Percentiles rank a stretch among this genome's conserved stretches.
phyloP scores from a whole-genome alignment of 306 rosid species.

The Abrus pulchellus region DNA sequence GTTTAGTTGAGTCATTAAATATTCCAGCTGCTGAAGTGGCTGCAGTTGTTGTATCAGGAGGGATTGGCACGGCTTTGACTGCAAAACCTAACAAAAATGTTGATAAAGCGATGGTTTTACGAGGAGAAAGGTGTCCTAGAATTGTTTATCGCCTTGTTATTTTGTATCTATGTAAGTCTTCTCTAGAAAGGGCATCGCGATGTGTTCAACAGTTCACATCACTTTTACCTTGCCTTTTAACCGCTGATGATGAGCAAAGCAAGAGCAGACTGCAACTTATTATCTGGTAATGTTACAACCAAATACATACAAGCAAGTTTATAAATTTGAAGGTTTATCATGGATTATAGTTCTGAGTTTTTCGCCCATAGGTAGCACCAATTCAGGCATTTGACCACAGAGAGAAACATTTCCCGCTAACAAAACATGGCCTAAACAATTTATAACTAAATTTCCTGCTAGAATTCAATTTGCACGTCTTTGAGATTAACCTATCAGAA shows the following conservation, averaged over 20 bases:
- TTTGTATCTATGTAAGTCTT: conserved; percentile 86
- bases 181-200: conserved; percentile 87
- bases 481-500: conserved; percentile 28
- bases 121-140: conserved; percentile 94
- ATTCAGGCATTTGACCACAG: background rate
- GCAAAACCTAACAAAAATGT: conserved; percentile 85
- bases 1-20: conserved; percentile 94
- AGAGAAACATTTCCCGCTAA: background rate
- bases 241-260: conserved; percentile 96
- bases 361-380: background rate
- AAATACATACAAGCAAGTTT: conserved; percentile 30
- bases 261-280: conserved; percentile 89
- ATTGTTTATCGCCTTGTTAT: conserved; percentile 87
- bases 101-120: conserved; percentile 95
- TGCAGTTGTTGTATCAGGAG: conserved; percentile 98
- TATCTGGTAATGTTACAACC: conserved; percentile 75
- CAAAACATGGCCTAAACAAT: background rate
- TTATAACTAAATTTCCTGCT: background rate
- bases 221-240: conserved; percentile 84
- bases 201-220: conserved; percentile 87
- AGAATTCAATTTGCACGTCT: background rate
- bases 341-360: conserved; percentile 11
- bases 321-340: conserved; percentile 18
- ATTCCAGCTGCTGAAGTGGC: conserved; percentile 99
- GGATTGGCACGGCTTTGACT: conserved; percentile 87